phyloP scores from a whole-genome alignment of 140 eudicot species.

The Stevia rebaudiana region DNA sequence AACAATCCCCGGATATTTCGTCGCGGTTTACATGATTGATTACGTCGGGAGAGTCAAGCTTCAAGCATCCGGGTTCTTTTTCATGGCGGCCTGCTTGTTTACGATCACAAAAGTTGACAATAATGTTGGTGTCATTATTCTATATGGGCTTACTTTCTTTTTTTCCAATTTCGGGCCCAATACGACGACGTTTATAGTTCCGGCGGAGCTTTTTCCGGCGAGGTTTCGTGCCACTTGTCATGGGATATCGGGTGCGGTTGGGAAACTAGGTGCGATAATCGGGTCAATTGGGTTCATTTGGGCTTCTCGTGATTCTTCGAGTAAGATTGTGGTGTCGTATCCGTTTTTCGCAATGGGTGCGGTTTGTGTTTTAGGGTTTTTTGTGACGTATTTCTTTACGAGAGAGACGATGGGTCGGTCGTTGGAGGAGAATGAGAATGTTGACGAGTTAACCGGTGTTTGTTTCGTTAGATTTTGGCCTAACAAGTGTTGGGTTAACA shows the following conservation, averaged over 20 bases:
- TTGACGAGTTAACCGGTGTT: slow-evolving; percentile 27
- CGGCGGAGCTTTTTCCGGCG: slow-evolving; percentile 69
- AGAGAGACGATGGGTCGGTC: slow-evolving; percentile 62
- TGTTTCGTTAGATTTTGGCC: slow-evolving; percentile 37
- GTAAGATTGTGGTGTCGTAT: slow-evolving; percentile 29
- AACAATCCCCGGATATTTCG: slow-evolving; percentile 55
- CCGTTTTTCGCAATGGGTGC: slow-evolving; percentile 36
- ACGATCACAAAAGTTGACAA: slow-evolving; percentile 29
- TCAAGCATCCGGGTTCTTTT: slow-evolving; percentile 47
- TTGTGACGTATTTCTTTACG: slow-evolving; percentile 46
- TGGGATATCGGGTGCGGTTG: slow-evolving; percentile 54
- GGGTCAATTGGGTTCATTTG: slow-evolving; percentile 49
- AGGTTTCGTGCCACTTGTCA: slow-evolving; percentile 63
- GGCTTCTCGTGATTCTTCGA: slow-evolving; percentile 27
- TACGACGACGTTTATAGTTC: slow-evolving; percentile 63
- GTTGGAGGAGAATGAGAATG: slow-evolving; percentile 58
- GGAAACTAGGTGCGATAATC: slow-evolving; percentile 51
- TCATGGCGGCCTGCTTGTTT: slow-evolving; percentile 44
- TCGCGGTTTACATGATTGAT: slow-evolving; percentile 51
- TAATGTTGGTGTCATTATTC: slow-evolving; percentile 25
- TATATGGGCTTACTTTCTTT: slow-evolving; percentile 47
- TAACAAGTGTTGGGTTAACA: neutral
- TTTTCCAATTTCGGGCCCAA: slow-evolving; percentile 65
- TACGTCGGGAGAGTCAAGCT: slow-evolving; percentile 46
- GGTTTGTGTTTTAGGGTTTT: slow-evolving; percentile 43